Evolutionary conservation across 2,329 filamentous ascomycete species (phyloP).

Genomic region (Cladosporium sp.): DNA sequence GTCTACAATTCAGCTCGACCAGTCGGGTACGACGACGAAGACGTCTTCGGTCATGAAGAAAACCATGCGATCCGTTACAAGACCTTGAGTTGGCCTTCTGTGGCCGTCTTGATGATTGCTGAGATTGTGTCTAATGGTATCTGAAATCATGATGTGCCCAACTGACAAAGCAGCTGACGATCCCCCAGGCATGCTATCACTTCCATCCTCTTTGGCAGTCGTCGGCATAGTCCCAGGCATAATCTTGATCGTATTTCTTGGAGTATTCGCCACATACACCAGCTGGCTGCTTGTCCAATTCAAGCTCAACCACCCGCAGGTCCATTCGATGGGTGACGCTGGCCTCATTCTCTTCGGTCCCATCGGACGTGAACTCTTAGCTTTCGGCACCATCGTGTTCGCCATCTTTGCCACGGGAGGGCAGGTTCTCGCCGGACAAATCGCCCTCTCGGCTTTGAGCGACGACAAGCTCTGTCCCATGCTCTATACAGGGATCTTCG

Average conservation of each 20-base stretch:
- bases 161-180: neutral
- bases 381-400: conserved; percentile 48
- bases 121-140: conserved; percentile 48
- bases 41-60: conserved; percentile 41
- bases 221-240: conserved; percentile 52
- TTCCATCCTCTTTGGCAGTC: conserved; percentile 49
- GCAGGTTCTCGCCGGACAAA: conserved; percentile 51
- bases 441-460: conserved; percentile 46
- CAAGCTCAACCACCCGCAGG: conserved; percentile 34
- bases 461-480: conserved; percentile 47
- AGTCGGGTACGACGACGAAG: conserved; percentile 24
- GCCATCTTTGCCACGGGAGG: conserved; percentile 49
- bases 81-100: conserved; percentile 50
- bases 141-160: neutral
- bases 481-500: conserved; percentile 49
- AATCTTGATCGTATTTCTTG: conserved; percentile 49
- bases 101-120: conserved; percentile 52
- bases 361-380: conserved; percentile 22
- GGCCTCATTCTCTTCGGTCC: conserved; percentile 32
- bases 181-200: conserved; percentile 41
- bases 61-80: conserved; percentile 49
- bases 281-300: conserved; percentile 47
- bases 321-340: conserved; percentile 36
- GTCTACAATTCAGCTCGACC: conserved; percentile 10
- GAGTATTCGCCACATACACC: conserved; percentile 50